These are phyloP conservation scores for Pleoardoris graminearum DNA, from an alignment of 2,329 filamentous ascomycete species.

Conservation along the genomic window DNA sequence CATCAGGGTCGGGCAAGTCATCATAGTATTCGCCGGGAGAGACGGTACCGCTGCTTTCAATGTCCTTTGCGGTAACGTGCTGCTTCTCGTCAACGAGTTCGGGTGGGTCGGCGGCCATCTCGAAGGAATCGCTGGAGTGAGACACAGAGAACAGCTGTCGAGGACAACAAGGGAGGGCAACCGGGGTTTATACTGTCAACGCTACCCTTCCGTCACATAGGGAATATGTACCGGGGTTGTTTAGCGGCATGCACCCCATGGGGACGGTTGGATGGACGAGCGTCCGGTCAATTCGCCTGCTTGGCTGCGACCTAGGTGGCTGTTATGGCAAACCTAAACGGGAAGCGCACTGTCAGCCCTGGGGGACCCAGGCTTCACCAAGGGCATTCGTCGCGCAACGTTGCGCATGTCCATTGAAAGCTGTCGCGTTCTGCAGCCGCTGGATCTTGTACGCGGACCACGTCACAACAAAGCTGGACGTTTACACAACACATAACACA, in stretches of 20 bases:
- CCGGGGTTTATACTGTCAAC: constrained; percentile 13
- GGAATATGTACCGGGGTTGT: constrained; percentile 21
- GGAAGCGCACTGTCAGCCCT: constrained; percentile 14
- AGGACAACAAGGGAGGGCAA: constrained; percentile 17
- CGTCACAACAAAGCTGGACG: neutral
- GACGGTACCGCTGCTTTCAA: constrained; percentile 31
- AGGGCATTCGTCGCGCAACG: constrained; percentile 26
- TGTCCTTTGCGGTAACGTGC: constrained; percentile 26
- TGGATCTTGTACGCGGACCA: neutral
- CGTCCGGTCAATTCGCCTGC: constrained; percentile 22
- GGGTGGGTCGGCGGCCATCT: constrained; percentile 34
- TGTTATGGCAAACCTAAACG: constrained; percentile 17
- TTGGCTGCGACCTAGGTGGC: constrained; percentile 37
- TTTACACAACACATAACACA: neutral
- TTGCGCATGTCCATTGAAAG: constrained; percentile 18
- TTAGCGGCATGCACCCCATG: constrained; percentile 36
- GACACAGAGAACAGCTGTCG: constrained; percentile 21
- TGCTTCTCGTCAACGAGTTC: constrained; percentile 35
- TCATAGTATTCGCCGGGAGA: constrained; percentile 31
- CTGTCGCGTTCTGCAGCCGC: constrained; percentile 3
- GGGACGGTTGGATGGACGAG: constrained; percentile 41
- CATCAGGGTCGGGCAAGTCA: constrained; percentile 41
- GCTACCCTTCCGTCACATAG: too few relatives aligned
- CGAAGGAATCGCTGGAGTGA: constrained; percentile 17
- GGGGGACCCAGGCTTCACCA: too few relatives aligned